These are phyloP conservation scores for Pichia ethanolica DNA, from an alignment of 805 yeast genomes.

Conservation along the genomic window DNA sequence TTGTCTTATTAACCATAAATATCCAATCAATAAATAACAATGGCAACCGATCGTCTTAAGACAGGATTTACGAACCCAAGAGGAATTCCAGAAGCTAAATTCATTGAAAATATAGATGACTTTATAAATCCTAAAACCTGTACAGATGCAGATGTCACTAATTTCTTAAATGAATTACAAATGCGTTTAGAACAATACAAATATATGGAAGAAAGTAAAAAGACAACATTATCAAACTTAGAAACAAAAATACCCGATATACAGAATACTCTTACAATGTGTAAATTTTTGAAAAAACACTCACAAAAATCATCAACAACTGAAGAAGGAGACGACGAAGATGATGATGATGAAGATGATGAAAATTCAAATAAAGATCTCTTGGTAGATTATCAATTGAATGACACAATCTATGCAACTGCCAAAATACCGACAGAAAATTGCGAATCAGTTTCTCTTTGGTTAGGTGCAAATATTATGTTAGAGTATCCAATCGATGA, in stretches of 20 bases:
- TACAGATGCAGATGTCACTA: constrained; percentile 28
- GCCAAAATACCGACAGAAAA: constrained; percentile 63
- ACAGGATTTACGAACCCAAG: constrained; percentile 70
- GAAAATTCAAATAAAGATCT: constrained; percentile 38
- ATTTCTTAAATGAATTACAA: constrained; percentile 67
- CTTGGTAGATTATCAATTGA: constrained; percentile 74
- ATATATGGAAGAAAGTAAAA: constrained; percentile 65
- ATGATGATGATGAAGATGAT: constrained; percentile 26
- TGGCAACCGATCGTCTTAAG: constrained; percentile 28
- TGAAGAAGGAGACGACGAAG: constrained; percentile 17
- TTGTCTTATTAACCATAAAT: no score
- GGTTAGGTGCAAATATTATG: constrained; percentile 99
- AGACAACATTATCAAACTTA: constrained; percentile 43
- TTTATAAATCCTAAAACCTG: constrained; percentile 43
- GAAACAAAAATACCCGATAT: constrained; percentile 85
- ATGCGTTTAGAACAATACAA: constrained; percentile 85
- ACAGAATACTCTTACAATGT: constrained; percentile 72
- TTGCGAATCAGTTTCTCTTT: constrained; percentile 58
- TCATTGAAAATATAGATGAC: constrained; percentile 75
- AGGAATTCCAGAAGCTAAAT: constrained; percentile 96
- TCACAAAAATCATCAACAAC: constrained; percentile 33
- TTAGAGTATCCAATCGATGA: constrained; percentile 87
- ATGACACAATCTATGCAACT: constrained; percentile 84
- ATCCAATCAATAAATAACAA: neutral
- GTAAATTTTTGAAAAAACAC: constrained; percentile 48